phyloP scores from a whole-genome alignment of 352 stramenopile species.

The Plasmopara muralis region DNA sequence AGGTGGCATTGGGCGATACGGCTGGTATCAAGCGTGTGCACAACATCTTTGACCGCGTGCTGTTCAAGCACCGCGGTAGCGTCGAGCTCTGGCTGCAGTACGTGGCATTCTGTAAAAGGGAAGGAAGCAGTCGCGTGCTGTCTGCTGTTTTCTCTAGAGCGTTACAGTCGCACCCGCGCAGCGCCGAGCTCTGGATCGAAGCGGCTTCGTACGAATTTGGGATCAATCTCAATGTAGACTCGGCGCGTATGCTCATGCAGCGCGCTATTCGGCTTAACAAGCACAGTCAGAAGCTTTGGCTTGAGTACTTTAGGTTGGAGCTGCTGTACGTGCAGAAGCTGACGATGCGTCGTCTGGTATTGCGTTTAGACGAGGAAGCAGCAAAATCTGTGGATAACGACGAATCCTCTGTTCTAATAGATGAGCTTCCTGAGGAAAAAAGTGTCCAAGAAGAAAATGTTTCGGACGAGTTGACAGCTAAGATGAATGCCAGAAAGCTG shows the following conservation, averaged over 20 bases:
- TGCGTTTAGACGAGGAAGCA: constrained; percentile 51
- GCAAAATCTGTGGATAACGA: constrained; percentile 17
- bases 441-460: constrained; percentile 23
- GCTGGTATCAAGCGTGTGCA: constrained; percentile 67
- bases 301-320: constrained; percentile 89
- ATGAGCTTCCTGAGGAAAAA: constrained; percentile 54
- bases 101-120: constrained; percentile 78
- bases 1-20: constrained; percentile 68
- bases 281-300: constrained; percentile 74
- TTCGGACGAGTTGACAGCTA: constrained; percentile 33
- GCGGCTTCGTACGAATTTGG: constrained; percentile 88
- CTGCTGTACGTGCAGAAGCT: constrained; percentile 89
- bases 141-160: constrained; percentile 80
- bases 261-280: constrained; percentile 88
- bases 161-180: constrained; percentile 82
- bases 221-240: constrained; percentile 77
- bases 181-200: constrained; percentile 85
- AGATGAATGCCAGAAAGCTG: constrained; percentile 53
- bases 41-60: constrained; percentile 79
- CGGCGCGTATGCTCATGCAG: constrained; percentile 87
- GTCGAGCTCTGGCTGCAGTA: constrained; percentile 90
- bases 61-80: constrained; percentile 85
- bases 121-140: constrained; percentile 60
- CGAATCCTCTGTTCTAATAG: constrained; percentile 42
- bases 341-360: constrained; percentile 65